Evolutionary conservation across 2,329 filamentous ascomycete species (phyloP), one percentile per base, ranked within the genome.

Genomic region (Camptophora hylomeconis): DNA sequence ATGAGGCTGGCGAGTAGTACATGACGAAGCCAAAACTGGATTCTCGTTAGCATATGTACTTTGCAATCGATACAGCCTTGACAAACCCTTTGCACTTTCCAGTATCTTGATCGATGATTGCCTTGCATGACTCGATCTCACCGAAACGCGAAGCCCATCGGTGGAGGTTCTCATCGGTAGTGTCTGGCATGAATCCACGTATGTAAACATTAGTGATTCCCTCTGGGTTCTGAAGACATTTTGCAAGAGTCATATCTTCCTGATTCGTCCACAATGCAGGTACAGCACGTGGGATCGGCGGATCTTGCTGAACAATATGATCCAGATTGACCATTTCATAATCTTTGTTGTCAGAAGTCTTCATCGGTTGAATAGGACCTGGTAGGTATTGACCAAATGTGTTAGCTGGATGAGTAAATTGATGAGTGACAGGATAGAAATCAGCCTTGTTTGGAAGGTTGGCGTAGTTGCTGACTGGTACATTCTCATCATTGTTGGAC

Each of bases 131-230:
- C 59, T 93, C 83, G 33, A 98, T 89, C 36, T 79, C 75, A 22
- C 89, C 92, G 50, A 95, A 98, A 28, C 87, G 80, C 44, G 72
- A 67, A 23, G 87, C 79, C 58, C 89, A 95, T 23, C 67, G 66
- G 45, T 80, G 70, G 11, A 98, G 64, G 50, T 92, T 77, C 27
- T 92, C 80, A 48, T 98, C 89, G 26, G 92, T 89, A 1, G 87
- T 98, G 45, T 92, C 87, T 0, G 89, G 87, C 40, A 92, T 80
- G 38, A 98, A 76, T 11, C 92, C 92, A 37, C 89, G 82, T 40
- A 98, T 94, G 63, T 98, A 98, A 41, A 98, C 87, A 48, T 98
- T 98, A 39, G 84, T 89, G 50, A 95, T 93, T 24, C 86, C 86
- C 26, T 80, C 89, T 35, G 84, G 80, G 48, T 95, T 95, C 58